Conservation (phyloP, 2,329 filamentous ascomycete species). For the Zasmidium angulare region DNA sequence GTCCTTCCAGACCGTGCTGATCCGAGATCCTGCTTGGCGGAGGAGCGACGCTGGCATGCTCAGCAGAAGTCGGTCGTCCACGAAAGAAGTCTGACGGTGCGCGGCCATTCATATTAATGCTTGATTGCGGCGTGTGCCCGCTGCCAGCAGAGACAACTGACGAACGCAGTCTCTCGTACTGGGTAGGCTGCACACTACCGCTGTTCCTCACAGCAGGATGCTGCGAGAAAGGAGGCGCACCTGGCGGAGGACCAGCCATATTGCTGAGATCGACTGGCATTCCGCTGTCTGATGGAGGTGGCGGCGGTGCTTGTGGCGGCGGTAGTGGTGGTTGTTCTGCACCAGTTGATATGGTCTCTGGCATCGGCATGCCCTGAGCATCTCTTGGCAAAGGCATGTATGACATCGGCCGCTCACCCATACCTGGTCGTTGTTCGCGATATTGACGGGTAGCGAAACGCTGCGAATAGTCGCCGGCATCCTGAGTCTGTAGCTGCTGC, state of each 20-base stretch:
- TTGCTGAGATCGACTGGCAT: constrained; percentile 22
- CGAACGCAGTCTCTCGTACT: constrained; percentile 26
- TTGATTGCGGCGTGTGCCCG: constrained; percentile 6
- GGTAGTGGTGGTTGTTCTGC: background rate
- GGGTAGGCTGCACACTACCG: constrained; percentile 18
- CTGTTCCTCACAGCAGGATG: constrained; percentile 25
- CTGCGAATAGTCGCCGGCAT: constrained; percentile 5
- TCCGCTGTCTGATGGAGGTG: too few relatives aligned
- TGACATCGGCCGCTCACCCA: constrained; percentile 28
- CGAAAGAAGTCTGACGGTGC: constrained; percentile 26
- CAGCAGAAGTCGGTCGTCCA: constrained; percentile 1
- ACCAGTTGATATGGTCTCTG: constrained; percentile 18
- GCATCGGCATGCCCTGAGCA: constrained; percentile 15
- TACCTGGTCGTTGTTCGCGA: constrained; percentile 7
- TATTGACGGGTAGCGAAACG: constrained; percentile 24
- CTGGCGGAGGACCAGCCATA: constrained; percentile 23
- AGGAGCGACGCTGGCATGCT: background rate
- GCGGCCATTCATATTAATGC: constrained; percentile 8
- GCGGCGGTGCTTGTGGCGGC: background rate
- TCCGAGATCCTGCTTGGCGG: constrained; percentile 17
- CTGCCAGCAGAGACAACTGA: constrained; percentile 10
- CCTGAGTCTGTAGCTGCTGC: background rate
- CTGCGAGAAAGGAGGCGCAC: constrained; percentile 26
- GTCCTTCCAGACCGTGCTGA: constrained; percentile 22
- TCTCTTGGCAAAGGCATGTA: constrained; percentile 29